Conservation (phyloP, 2,329 filamentous ascomycete genomes). For the Drechslerella stenobrocha region DNA sequence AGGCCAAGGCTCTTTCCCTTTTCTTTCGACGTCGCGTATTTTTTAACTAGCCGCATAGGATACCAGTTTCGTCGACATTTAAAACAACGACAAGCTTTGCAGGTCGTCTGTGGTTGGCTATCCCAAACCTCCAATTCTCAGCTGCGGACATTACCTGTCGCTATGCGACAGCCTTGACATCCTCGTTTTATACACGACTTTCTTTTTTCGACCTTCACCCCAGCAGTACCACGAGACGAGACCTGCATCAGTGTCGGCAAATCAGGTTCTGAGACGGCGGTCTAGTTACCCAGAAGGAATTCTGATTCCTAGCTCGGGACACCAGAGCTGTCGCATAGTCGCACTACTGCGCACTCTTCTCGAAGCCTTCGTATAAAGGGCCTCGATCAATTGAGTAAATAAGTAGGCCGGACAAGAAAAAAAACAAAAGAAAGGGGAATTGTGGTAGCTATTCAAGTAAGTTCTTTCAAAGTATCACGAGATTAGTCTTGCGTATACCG, state of each 20-base stretch:
- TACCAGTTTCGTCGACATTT: constrained; percentile 39
- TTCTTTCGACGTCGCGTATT: constrained; percentile 40
- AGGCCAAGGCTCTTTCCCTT: constrained; percentile 31
- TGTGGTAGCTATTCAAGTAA: constrained; percentile 44
- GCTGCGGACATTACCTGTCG: constrained; percentile 43
- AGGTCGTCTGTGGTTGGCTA: constrained; percentile 43
- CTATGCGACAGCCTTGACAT: constrained; percentile 46
- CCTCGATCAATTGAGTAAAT: constrained; percentile 20
- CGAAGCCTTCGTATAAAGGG: constrained; percentile 30
- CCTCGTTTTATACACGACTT: constrained; percentile 48
- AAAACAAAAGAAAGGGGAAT: constrained; percentile 28
- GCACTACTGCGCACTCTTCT: constrained; percentile 35
- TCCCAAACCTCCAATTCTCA: constrained; percentile 39
- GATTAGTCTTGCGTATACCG: constrained; percentile 44
- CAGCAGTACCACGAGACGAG: constrained; percentile 41
- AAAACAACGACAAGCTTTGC: constrained; percentile 43
- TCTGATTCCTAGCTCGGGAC: constrained; percentile 36
- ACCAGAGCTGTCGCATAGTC: constrained; percentile 40
- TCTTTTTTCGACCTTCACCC: constrained; percentile 38
- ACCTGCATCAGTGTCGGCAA: constrained; percentile 44
- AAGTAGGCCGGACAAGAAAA: constrained; percentile 19
- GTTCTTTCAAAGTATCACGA: constrained; percentile 46
- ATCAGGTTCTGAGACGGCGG: constrained; percentile 45
- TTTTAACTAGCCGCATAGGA: constrained; percentile 41
- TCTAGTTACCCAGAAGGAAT: constrained; percentile 48